Evolutionary conservation across 441 rosid genomes (phyloP).

Genomic region (Erodium moschatum): DNA sequence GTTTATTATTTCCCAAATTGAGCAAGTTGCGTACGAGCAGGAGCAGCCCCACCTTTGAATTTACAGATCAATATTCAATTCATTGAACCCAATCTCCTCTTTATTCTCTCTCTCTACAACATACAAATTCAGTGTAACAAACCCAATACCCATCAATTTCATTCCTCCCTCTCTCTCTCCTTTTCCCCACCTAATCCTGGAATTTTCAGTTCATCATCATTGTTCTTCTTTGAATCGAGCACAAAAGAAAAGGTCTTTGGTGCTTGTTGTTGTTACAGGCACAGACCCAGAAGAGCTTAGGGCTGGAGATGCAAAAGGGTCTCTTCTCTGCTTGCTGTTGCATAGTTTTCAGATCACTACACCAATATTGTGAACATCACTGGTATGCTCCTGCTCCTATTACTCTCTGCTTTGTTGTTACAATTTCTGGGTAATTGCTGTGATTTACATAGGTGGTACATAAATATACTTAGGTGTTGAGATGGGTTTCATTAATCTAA

Average conservation of each 20-base stretch:
- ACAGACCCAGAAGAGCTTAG: too few species aligned
- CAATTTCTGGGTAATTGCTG: too few species aligned
- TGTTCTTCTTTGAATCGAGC: conserved; percentile 2
- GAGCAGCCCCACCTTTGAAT: conserved; percentile 24
- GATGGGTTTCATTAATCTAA: background rate
- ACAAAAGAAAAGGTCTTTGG: background rate
- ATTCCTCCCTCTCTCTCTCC: too few species aligned
- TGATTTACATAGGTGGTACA: too few species aligned
- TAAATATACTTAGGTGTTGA: too few species aligned
- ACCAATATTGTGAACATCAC: too few species aligned
- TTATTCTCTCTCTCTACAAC: conserved; percentile 1
- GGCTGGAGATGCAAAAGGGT: too few species aligned
- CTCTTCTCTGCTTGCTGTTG: too few species aligned
- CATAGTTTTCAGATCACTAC: too few species aligned
- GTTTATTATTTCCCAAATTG: conserved; percentile 32
- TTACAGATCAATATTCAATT: conserved; percentile 24
- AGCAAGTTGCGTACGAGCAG: conserved; percentile 39
- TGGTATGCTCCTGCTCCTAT: too few species aligned
- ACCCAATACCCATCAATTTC: conserved; percentile 14
- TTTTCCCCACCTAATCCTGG: background rate
- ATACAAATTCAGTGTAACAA: conserved; percentile 19
- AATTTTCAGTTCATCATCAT: background rate
- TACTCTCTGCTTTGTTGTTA: too few species aligned
- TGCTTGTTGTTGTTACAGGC: background rate
- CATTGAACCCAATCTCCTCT: conserved; percentile 53